Evolutionary conservation across 306 rosid species (phyloP), one percentile per base, ranked within the genome.

Genomic region (Casuarina cunninghamiana): DNA sequence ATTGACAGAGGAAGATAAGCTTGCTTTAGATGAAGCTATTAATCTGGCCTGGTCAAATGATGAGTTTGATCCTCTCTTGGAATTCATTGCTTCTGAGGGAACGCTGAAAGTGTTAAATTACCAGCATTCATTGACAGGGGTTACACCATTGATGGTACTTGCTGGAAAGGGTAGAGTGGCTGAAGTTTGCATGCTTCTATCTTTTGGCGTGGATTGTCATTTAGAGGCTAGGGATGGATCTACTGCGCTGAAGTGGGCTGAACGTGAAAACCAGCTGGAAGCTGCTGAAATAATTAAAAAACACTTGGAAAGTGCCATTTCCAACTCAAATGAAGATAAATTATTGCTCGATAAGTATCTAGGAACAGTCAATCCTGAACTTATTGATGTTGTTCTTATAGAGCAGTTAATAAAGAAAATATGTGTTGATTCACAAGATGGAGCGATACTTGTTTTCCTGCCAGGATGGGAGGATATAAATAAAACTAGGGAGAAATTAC

Each of bases 401-500:
- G 98, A 84, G 89, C 77, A 89, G 82, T 76, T 95, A 82, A 53
- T 95, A 72, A 77, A 69, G 74, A 91, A 90, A 90, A 93, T 91
- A 86, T 93, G 96, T 68, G 55, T 19, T 74, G 97, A 88, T 83
- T 96, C 99, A 10, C 41, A 84, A 83, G 93, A 87, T 68, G 99
- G 98, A 74, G 99, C 98, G 50, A 81, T 96, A 73, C 98, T 96
- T 85, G 91, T 96, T 79, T 96, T 93, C 80, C 91, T 96, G 77
- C 91, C 98, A 41, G 99, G 99, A 50, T 96, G 99, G 99, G 98
- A 96, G 79, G 99, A 91, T 38, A 96, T 96, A 83, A 91, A 91
- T 78, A 91, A 44, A 84, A 89, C 88, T 16, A 87, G 92, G 43
- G 94, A 88, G 45, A 88, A 63, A 80, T 83, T 96, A 76, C 84